Percentiles rank a stretch among this genome's conserved stretches.
These are phyloP conservation scores for Suillus subaureus DNA, from an alignment of 768 basidiomycete species.

Conservation along the genomic window DNA sequence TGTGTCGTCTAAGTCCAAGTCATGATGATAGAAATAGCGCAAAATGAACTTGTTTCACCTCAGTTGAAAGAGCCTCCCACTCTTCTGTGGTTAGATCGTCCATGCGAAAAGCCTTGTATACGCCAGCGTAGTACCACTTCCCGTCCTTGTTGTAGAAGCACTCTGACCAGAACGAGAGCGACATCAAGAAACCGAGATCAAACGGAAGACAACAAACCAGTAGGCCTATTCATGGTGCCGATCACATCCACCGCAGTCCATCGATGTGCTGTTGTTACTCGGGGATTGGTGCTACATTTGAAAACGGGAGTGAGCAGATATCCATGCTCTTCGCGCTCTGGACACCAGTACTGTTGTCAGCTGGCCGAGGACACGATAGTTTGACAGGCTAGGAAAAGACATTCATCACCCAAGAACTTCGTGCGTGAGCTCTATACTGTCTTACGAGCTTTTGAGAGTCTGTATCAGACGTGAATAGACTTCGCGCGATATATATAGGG, in stretches of 20 bases:
- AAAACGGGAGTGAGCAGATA: conserved; percentile 73
- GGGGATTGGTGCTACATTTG: conserved; percentile 81
- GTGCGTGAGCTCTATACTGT: conserved; percentile 1
- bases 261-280: conserved; percentile 73
- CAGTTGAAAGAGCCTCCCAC: conserved; percentile 65
- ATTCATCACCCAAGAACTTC: conserved; percentile 7
- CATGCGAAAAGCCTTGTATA: conserved; percentile 67
- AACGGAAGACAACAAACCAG: conserved; percentile 43
- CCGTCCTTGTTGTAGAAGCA: conserved; percentile 83
- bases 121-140: conserved; percentile 84
- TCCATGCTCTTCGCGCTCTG: conserved; percentile 81
- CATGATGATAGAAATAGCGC: neutral
- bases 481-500: neutral
- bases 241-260: conserved; percentile 70
- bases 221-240: conserved; percentile 59
- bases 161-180: conserved; percentile 43
- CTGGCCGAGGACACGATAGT: conserved; percentile 69
- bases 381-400: conserved; percentile 49
- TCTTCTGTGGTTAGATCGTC: conserved; percentile 67
- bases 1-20: conserved; percentile 54
- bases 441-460: conserved; percentile 62
- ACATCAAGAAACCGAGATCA: neutral
- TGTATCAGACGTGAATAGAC: conserved; percentile 23
- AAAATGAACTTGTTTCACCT: conserved; percentile 44
- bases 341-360: conserved; percentile 76